These are phyloP conservation scores for Candida berthetii DNA, from an alignment of 805 yeast genomes.

Conservation along the genomic window DNA sequence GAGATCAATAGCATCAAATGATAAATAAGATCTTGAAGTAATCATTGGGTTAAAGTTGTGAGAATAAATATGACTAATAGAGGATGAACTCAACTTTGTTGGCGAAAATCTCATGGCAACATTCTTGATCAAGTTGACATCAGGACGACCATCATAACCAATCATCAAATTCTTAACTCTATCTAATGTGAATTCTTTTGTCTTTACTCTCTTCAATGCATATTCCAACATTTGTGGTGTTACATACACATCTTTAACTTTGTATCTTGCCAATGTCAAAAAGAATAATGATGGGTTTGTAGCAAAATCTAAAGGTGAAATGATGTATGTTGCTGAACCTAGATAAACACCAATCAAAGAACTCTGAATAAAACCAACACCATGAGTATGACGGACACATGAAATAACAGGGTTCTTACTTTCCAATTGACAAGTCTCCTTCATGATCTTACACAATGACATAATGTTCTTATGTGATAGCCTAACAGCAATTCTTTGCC, in stretches of 20 bases:
- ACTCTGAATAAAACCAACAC: constrained; percentile 87
- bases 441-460: constrained; percentile 79
- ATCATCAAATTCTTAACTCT: constrained; percentile 79
- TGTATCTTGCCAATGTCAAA: constrained; percentile 63
- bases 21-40: constrained; percentile 79
- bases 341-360: constrained; percentile 76
- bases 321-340: constrained; percentile 80
- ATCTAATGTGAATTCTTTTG: constrained; percentile 48
- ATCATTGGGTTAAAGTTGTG: constrained; percentile 80
- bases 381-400: constrained; percentile 77
- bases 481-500: constrained; percentile 48
- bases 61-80: constrained; percentile 72
- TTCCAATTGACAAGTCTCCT: constrained; percentile 85
- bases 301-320: constrained; percentile 74
- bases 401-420: constrained; percentile 72
- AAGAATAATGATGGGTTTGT: constrained; percentile 69
- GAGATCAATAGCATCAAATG: constrained; percentile 81
- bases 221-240: constrained; percentile 79
- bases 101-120: constrained; percentile 58
- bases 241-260: constrained; percentile 79
- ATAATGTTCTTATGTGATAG: constrained; percentile 56
- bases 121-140: constrained; percentile 47
- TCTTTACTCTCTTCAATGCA: constrained; percentile 54
- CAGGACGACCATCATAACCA: constrained; percentile 71
- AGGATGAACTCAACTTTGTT: constrained; percentile 58